Conservation (phyloP, 345 rosid species). For the Eucalyptus curtisii region DNA sequence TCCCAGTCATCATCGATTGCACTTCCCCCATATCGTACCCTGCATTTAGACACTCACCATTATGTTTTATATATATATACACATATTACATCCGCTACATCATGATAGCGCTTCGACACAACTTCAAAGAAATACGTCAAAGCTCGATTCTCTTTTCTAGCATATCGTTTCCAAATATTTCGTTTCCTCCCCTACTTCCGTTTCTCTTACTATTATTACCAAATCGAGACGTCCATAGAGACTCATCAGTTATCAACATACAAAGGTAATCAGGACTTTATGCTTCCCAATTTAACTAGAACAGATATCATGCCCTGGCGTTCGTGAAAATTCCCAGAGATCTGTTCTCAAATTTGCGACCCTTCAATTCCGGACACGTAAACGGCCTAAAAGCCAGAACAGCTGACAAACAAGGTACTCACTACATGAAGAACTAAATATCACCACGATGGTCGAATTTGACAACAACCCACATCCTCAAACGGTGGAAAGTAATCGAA, state of each 20-base stretch:
- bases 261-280: background rate
- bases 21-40: constrained; percentile 58
- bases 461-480: background rate
- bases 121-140: background rate
- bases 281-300: background rate
- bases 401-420: background rate
- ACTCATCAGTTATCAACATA: background rate
- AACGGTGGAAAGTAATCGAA: background rate
- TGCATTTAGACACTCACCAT: background rate
- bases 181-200: background rate
- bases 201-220: background rate
- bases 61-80: background rate
- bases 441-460: background rate
- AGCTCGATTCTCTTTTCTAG: background rate
- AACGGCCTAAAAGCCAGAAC: background rate
- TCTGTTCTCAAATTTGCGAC: background rate
- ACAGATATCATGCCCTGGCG: background rate
- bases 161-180: background rate
- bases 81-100: background rate
- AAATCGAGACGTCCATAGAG: background rate
- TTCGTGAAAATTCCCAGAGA: background rate
- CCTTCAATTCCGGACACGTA: background rate
- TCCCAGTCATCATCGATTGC: constrained; percentile 81
- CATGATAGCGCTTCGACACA: background rate
- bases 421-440: background rate